These are phyloP conservation scores for Podila epicladia DNA, from an alignment of 192 early-diverging fungal genomes.

Conservation along the genomic window DNA sequence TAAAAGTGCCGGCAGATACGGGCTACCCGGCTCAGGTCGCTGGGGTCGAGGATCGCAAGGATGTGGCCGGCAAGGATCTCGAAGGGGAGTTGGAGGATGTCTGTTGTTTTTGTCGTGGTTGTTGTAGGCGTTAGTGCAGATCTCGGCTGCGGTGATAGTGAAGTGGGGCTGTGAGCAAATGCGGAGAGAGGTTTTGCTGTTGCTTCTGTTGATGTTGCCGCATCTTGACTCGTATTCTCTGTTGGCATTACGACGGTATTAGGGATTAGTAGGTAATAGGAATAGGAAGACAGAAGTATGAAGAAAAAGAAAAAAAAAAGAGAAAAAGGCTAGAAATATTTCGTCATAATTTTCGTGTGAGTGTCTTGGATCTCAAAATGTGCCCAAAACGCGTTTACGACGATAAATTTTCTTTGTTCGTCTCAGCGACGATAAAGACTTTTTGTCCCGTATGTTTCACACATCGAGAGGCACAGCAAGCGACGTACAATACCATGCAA, in stretches of 20 bases:
- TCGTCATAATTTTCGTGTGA: not conserved
- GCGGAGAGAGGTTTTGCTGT: too few relatives aligned
- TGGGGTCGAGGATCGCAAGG: slow-evolving; percentile 6
- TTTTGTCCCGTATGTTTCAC: too few relatives aligned
- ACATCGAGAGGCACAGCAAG: too few relatives aligned
- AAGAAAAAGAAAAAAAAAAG: slow-evolving; percentile 6
- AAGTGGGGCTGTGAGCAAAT: too few relatives aligned
- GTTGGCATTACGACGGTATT: not conserved
- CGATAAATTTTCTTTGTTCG: not conserved
- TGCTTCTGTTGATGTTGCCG: not conserved
- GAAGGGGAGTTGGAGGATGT: slow-evolving; percentile 19
- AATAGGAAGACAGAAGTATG: not conserved
- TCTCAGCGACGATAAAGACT: not conserved
- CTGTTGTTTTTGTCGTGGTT: not conserved
- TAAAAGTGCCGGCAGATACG: slow-evolving; percentile 6
- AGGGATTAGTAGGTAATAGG: not conserved
- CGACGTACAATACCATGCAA: too few relatives aligned
- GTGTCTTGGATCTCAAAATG: too few relatives aligned
- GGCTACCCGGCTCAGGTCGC: slow-evolving; percentile 12
- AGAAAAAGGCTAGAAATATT: slow-evolving; percentile 2
- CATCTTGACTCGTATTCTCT: not conserved
- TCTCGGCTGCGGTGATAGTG: not conserved
- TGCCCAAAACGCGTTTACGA: too few relatives aligned
- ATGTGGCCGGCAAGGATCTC: slow-evolving; percentile 39
- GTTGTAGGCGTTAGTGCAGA: not conserved